Base-by-base conservation (phyloP, 495 filamentous ascomycete genomes). In the Penicillium waksmanii region DNA sequence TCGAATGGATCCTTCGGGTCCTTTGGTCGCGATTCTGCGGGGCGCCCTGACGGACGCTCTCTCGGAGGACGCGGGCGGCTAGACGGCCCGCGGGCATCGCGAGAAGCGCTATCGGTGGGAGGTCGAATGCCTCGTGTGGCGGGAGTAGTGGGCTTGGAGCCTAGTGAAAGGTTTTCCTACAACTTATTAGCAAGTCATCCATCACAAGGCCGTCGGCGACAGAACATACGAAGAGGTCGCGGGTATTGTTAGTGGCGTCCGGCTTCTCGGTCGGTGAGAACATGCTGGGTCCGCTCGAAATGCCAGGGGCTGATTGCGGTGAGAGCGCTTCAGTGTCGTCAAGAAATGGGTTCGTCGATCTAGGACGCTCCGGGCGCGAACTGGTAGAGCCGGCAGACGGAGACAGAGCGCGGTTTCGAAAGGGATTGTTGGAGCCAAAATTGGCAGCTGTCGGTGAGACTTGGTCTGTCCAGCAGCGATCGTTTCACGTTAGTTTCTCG, bases 371-470 rank as follows among this genome's bases (percentile, higher is more conserved):
- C 71, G 83, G 72, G 69, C 75, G 75, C 53, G 57, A 57, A 44
- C 61, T 68, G 33, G 68, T 71, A 17, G 72, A 82, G 69, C 81
- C 68, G 31, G 51, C 78, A 64, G 83, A 80, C 80, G 91, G 93
- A 57, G 93, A 95, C 8, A 84, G 77, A 47, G 90, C 87, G 64
- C 90, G 89, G 74, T 96, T 96, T 79, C 95, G 89, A 73, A 98
- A 98, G n/a, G 95, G 95, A 68, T 98, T 98, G 82, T 98, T 98
- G 62, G 95, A 98, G 58, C 86, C 84, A 68, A 95, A 82, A 68
- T 87, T 89, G 71, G 86, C 76, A 13, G 81, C 72, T 48, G 79
- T 81, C 36, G 84, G 73, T 51, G 84, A 79, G 3, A 66, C 51
- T 47, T 74, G 67, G 58, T 15, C 27, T 66, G 51, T 48, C 60